Evolutionary conservation across 441 rosid species (phyloP).

Genomic region (Pelargonium australe): DNA sequence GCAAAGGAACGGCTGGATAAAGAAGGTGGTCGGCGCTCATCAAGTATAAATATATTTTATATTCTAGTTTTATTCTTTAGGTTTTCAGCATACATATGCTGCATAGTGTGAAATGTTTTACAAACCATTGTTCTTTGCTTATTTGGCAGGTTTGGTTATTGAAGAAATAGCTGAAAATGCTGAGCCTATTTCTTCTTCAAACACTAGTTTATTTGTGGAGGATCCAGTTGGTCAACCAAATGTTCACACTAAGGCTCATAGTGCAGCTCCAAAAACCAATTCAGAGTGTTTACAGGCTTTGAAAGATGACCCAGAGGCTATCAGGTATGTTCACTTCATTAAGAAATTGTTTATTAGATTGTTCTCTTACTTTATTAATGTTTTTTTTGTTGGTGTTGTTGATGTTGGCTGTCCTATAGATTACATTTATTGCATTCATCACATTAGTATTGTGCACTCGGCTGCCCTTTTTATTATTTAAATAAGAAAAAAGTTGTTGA

Average conservation of each 20-base stretch:
- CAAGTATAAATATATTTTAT: conserved; percentile 35
- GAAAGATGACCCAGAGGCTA: conserved; percentile 66
- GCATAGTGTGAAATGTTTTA: conserved; percentile 11
- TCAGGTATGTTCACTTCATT: conserved; percentile 43
- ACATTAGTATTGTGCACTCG: background rate
- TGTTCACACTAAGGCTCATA: conserved; percentile 20
- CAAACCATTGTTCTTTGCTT: conserved; percentile 13
- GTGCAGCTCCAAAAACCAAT: conserved; percentile 26
- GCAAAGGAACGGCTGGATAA: conserved; percentile 47
- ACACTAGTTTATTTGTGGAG: conserved; percentile 28
- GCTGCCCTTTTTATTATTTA: no score
- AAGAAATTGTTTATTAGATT: background rate
- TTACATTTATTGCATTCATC: background rate
- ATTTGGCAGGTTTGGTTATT: conserved; percentile 50
- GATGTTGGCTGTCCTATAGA: background rate
- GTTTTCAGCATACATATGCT: background rate
- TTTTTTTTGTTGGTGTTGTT: background rate
- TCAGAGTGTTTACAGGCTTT: conserved; percentile 53
- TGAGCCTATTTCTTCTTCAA: conserved; percentile 30
- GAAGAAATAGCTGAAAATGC: conserved; percentile 76
- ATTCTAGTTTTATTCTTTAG: background rate
- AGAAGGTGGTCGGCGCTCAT: conserved; percentile 45
- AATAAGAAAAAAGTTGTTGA: no score
- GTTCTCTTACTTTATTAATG: background rate
- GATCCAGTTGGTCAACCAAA: conserved; percentile 26